Evolutionary conservation across 257 asterid genomes (phyloP), one percentile per base, ranked within the genome.

Genomic region (Nicotiana otophora): DNA sequence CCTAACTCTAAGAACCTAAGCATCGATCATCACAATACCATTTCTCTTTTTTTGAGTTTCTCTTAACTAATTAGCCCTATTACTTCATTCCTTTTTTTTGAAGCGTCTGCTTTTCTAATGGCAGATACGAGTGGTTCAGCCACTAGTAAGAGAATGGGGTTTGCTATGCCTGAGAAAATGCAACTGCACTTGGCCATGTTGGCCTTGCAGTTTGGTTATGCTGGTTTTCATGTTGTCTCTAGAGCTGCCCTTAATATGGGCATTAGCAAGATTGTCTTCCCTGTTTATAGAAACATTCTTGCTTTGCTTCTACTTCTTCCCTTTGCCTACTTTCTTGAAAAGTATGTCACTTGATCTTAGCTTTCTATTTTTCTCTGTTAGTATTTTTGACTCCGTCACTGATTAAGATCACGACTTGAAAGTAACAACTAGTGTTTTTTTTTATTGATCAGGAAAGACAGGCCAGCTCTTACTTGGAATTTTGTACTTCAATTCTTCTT

Each of bases 191-290:
- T 91, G 55, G 89, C 99, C 66, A 96, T 96, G 99, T 84, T 96
- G 26, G 91, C 96, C 55, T 75, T 97, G 89, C 99, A 97, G 39
- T 97, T 97, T 55, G 99, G 99, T 2, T 97, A 97, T 57, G 99
- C 99, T 3, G 99, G 99, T 23, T 97, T 97, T 16, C 99, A 97
- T 80, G 97, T 97, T 12, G 98, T 97, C 30, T 97, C 99, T 3
- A 83, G 98, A 42, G 90, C 91, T 30, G 99, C 99, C 72, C 99
- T 97, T 76, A 97, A 97, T 83, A 97, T 95, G 98, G 99, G 99
- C 58, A 97, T 97, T 10, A 97, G 99, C 96, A 97, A 97, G 88
- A 91, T 97, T 26, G 99, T 97, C 4, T 97, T 93, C 90, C 94
- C 98, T 0, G 97, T 97, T 80, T 97, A 97, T 75, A 85, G 99